A percentile compares a stretch with the other conserved stretches of the same genome.
Conservation (phyloP, 2,329 filamentous ascomycete species). For the Alternaria sp. region DNA sequence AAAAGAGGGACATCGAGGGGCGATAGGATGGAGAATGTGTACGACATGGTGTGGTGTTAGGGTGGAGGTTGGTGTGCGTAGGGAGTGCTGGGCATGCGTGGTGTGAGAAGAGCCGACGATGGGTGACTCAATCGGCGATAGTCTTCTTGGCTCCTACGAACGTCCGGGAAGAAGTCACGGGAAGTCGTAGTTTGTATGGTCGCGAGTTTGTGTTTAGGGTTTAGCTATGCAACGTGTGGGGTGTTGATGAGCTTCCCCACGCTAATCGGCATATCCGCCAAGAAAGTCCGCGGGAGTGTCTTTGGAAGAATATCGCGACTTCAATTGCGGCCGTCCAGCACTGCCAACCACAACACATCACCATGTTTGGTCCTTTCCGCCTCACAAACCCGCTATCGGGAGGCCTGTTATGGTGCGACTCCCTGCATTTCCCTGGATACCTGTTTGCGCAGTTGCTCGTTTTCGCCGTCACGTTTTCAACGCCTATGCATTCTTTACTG, state of each 20-base stretch:
- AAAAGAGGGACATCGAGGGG: conserved; percentile 96
- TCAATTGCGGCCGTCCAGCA: conserved; percentile 13
- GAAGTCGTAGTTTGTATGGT: conserved; percentile 1
- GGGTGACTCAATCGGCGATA: background rate
- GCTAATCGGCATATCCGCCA: conserved; percentile 40
- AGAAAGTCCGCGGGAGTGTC: conserved; percentile 40
- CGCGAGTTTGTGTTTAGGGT: background rate
- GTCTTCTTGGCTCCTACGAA: background rate
- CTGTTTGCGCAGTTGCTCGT: background rate
- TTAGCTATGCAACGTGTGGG: background rate
- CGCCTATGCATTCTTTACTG: background rate
- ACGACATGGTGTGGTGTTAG: conserved; percentile 72
- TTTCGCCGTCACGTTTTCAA: background rate
- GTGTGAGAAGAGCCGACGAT: background rate
- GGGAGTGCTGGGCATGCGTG: background rate
- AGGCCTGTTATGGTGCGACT: conserved; percentile 48
- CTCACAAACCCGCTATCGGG: conserved; percentile 51
- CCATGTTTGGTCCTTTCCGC: conserved; percentile 53
- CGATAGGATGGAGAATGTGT: conserved; percentile 97
- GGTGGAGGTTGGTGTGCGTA: background rate
- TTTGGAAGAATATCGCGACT: conserved; percentile 34
- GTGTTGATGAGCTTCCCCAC: conserved; percentile 28
- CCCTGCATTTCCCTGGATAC: background rate
- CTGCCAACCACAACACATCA: conserved; percentile 28
- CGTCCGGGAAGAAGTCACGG: background rate